Base-by-base conservation (phyloP, 2,329 filamentous ascomycete genomes). In the Purpureocillium lavendulum region DNA sequence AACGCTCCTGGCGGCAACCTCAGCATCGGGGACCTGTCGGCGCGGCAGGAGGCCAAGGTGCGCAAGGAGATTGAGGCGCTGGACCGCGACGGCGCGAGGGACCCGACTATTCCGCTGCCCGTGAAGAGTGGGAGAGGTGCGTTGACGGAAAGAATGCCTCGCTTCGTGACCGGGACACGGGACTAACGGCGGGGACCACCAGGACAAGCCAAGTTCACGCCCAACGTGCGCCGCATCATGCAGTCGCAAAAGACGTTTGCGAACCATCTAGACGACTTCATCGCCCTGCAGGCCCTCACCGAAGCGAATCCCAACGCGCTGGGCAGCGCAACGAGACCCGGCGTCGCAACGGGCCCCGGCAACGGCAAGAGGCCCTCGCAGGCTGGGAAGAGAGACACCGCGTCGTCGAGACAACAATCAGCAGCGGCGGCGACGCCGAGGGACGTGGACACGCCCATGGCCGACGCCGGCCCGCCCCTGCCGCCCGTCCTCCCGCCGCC, bases 171-270 rank as follows among this genome's bases (percentile, higher is more conserved):
- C 12, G 13, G 28, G 16, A 7, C 12, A 11, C 2, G 24, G 13
- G 4, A 18, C 21, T 43, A n/a, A 31, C 24, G 12, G 4, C 15
- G 28, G 9, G 21, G 21, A 26, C 21, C 21, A 16, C 30, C 46
- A 69, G 65, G 58, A 30, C 61, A 66, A 39, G 65, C 62, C 49
- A 82, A 81, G 52, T 75, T 77, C 57, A 86, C 82, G 7, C 70
- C 77, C 29, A 80, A 77, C 48, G 82, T 87, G 18, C 77, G 85
- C 50, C 82, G 82, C 62, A 87, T 92, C 45, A 67, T 92, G 40
- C 78, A 82, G 48, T 87, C 82, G 18, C 83, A 87, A 55, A 87
- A 90, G 65, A 87, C 84, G 3, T 90, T 90, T 59, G 77, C 79
- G 45, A 88, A 92, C 62, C 82, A 90, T 58, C 71, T 90, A 35